phyloP scores from a whole-genome alignment of 768 basidiomycete species.

The Psilocybe subaeruginosa region DNA sequence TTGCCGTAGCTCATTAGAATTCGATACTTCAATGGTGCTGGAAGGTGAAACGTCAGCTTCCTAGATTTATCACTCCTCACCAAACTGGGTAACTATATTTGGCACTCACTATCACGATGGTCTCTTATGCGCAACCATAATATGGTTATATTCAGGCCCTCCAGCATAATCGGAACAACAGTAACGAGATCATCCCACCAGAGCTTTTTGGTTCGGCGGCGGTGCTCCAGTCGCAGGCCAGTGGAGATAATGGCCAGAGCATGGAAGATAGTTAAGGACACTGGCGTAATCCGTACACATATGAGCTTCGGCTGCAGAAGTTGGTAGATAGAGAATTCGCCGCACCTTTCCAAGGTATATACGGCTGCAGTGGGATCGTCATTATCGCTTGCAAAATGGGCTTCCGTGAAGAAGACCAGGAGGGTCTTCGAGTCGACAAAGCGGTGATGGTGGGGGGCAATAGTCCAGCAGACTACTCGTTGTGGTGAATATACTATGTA shows the following conservation, averaged over 20 bases:
- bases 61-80: background rate
- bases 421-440: too few species aligned
- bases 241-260: conserved; percentile 9
- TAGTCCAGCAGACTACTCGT: too few species aligned
- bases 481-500: too few species aligned
- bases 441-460: too few species aligned
- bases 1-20: background rate
- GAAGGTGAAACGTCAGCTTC: background rate
- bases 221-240: conserved; percentile 9
- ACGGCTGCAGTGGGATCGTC: conserved; percentile 5
- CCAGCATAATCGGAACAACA: conserved; percentile 8
- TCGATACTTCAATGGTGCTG: background rate
- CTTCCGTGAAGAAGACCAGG: too few species aligned
- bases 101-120: background rate
- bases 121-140: conserved; percentile 10
- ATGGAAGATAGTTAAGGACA: conserved; percentile 7
- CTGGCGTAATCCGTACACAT: background rate
- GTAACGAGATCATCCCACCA: conserved; percentile 23
- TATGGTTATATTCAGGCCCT: conserved; percentile 7
- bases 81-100: background rate
- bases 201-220: conserved; percentile 10
- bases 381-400: background rate
- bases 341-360: conserved; percentile 11
- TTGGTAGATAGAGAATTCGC: background rate
- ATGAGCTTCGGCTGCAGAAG: background rate